Evolutionary conservation across 1,139 yeast genomes (phyloP).

Genomic region (Geotrichum fermentans): DNA sequence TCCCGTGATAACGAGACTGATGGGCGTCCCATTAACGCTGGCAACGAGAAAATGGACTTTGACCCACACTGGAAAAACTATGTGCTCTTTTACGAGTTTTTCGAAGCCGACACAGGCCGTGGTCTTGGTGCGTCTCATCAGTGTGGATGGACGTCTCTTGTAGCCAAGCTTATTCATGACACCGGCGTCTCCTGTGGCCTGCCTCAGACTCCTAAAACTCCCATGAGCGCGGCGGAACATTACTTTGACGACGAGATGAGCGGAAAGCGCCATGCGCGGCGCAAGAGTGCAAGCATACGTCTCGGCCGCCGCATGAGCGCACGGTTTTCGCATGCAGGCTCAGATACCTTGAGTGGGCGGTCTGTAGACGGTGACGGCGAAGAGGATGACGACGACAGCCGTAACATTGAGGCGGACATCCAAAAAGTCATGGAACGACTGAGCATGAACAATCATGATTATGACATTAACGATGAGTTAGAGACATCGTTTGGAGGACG

Average conservation of each 20-base stretch:
- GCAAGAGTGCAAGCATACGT: slow-evolving; percentile 22
- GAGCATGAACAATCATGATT: slow-evolving; percentile 8
- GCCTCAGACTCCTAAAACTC: slow-evolving; percentile 36
- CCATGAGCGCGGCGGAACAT: slow-evolving; percentile 38
- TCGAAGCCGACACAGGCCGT: slow-evolving; percentile 93
- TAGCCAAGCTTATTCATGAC: slow-evolving; percentile 91
- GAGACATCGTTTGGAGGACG: slow-evolving; percentile 4
- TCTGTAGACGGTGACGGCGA: slow-evolving; percentile 5
- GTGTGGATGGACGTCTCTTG: slow-evolving; percentile 95
- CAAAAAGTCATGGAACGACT: slow-evolving; percentile 12
- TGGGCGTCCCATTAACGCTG: slow-evolving; percentile 78
- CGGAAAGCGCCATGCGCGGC: slow-evolving; percentile 24
- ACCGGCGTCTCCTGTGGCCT: slow-evolving; percentile 57
- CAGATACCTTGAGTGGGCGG: slow-evolving; percentile 2
- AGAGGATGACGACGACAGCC: slow-evolving; percentile 10
- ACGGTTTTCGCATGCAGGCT: background rate
- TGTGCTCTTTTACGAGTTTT: slow-evolving; percentile 80
- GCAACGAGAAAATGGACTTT: slow-evolving; percentile 51
- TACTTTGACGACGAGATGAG: slow-evolving; percentile 38
- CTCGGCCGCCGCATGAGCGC: slow-evolving; percentile 25
- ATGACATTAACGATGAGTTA: slow-evolving; percentile 4
- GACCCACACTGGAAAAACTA: slow-evolving; percentile 75
- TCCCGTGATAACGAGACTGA: slow-evolving; percentile 62
- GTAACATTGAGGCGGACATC: slow-evolving; percentile 12
- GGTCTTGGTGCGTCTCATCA: slow-evolving; percentile 95